Evolutionary conservation across 768 basidiomycete genomes (phyloP).

Genomic region (Mycena rebaudengoi): DNA sequence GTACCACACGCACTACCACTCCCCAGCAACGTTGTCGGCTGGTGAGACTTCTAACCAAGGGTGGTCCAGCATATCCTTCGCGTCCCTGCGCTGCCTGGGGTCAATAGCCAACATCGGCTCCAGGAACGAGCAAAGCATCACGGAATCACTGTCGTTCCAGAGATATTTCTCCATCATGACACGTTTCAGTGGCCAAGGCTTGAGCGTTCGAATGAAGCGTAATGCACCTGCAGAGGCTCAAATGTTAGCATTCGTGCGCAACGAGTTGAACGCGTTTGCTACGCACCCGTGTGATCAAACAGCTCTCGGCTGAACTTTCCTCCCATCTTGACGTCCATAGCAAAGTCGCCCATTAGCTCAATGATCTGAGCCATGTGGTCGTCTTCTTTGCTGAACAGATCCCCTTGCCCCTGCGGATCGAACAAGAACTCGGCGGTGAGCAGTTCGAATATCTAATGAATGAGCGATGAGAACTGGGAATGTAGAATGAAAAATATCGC

Average conservation of each 20-base stretch:
- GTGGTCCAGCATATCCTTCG: slow-evolving; percentile 78
- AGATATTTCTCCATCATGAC: slow-evolving; percentile 94
- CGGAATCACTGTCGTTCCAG: slow-evolving; percentile 66
- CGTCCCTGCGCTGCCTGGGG: slow-evolving; percentile 71
- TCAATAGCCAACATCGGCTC: slow-evolving; percentile 81
- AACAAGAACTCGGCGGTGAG: slow-evolving; percentile 93
- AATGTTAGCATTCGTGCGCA: background rate
- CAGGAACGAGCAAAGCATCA: slow-evolving; percentile 70
- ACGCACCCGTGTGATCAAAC: slow-evolving; percentile 74
- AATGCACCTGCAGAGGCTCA: slow-evolving; percentile 59
- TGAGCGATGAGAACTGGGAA: slow-evolving; percentile 8
- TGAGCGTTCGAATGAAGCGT: slow-evolving; percentile 77
- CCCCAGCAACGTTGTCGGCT: slow-evolving; percentile 51
- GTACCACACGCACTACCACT: slow-evolving; percentile 46
- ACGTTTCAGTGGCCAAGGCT: slow-evolving; percentile 81
- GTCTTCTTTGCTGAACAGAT: slow-evolving; percentile 90
- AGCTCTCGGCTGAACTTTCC: slow-evolving; percentile 87
- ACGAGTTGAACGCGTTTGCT: slow-evolving; percentile 26
- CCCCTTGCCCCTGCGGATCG: slow-evolving; percentile 85
- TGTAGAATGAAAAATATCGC: background rate
- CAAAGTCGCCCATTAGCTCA: slow-evolving; percentile 86
- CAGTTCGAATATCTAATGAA: slow-evolving; percentile 78
- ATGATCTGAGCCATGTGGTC: slow-evolving; percentile 97
- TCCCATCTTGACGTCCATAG: slow-evolving; percentile 77
- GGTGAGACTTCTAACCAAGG: slow-evolving; percentile 67